Base-by-base conservation (phyloP, 2,329 filamentous ascomycete genomes). In the Penicillium sp. region DNA sequence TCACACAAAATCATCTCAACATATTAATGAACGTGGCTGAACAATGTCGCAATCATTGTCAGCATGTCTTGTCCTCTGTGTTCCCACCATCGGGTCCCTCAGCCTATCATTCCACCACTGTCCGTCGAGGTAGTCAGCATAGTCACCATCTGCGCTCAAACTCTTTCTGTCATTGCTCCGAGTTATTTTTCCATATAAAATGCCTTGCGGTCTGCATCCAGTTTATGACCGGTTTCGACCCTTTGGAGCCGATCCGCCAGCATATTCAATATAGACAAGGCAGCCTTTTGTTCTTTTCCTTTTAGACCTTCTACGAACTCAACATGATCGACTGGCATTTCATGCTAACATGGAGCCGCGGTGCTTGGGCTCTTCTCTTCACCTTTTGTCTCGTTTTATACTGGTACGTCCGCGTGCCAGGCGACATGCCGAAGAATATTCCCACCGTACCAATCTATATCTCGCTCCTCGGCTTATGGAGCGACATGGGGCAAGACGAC, bases 401-500 rank as follows among this genome's bases (percentile, higher is more conserved):
- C n/a, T 54, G 50, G 48, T 55, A 54, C 27, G 44, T 54, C 14
- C 48, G 50, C 3, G 20, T 53, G 14, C 51, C 52, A 9, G 22
- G 36, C 16, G 37, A 43, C 10, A 41, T 55, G 35, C 52, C 52
- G 2, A 40, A 37, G 11, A 39, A 42, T 11, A 53, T 55, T 15
- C 52, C 51, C 6, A 40, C 32, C 6, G 47, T 55, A 4, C 54
- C 54, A 20, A 54, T 56, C 13, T 55, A 54, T 12, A 51, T 56
- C 26, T 54, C 52, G 5, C 37, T 56, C 9, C 41, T 54, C 2
- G 52, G 51, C 1, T 42, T 54, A 12, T 56, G 50, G 48, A 52
- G 51, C 17, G 45, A 50, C 16, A 53, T 55, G 50, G 50, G 52
- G 23, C 48, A 54, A 38, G 45, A 52, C 8, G 42, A 46, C 10